Conservation (phyloP, 768 basidiomycete species). For the Inosperma sp. region DNA sequence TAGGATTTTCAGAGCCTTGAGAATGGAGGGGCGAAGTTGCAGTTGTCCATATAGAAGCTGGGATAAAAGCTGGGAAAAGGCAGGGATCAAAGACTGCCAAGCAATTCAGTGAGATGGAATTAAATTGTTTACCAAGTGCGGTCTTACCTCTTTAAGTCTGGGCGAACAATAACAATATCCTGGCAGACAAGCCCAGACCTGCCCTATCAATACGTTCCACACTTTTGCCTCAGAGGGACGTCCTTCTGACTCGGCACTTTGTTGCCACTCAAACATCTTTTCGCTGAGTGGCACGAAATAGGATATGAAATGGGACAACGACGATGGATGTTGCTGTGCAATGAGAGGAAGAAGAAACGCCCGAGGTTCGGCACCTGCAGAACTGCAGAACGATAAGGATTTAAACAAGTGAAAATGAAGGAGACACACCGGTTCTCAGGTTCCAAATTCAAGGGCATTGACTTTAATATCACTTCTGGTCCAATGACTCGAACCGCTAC, state of each 20-base stretch:
- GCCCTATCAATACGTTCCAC: constrained; percentile 89
- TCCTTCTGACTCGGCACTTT: constrained; percentile 68
- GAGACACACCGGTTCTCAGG: constrained; percentile 65
- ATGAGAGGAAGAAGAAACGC: constrained; percentile 91
- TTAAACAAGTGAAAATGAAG: background rate
- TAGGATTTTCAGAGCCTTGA: constrained; percentile 75
- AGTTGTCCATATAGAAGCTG: constrained; percentile 90
- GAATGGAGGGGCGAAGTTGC: constrained; percentile 73
- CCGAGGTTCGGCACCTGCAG: constrained; percentile 74
- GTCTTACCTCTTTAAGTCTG: constrained; percentile 65
- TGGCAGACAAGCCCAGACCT: constrained; percentile 88
- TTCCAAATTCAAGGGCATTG: constrained; percentile 83
- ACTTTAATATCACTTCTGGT: constrained; percentile 68
- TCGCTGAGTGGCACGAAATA: constrained; percentile 95
- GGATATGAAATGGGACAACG: constrained; percentile 77
- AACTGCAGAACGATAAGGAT: constrained; percentile 34
- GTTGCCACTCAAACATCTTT: constrained; percentile 83
- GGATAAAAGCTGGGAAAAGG: constrained; percentile 86
- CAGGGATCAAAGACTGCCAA: constrained; percentile 70
- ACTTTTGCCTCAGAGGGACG: constrained; percentile 86
- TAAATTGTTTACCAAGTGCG: background rate
- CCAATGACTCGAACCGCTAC: constrained; percentile 83
- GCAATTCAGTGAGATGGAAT: no score
- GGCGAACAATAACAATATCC: constrained; percentile 83
- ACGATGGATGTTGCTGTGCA: constrained; percentile 72